Base-by-base conservation (phyloP, 2,329 filamentous ascomycete genomes). In the Incumbomyces lentus region DNA sequence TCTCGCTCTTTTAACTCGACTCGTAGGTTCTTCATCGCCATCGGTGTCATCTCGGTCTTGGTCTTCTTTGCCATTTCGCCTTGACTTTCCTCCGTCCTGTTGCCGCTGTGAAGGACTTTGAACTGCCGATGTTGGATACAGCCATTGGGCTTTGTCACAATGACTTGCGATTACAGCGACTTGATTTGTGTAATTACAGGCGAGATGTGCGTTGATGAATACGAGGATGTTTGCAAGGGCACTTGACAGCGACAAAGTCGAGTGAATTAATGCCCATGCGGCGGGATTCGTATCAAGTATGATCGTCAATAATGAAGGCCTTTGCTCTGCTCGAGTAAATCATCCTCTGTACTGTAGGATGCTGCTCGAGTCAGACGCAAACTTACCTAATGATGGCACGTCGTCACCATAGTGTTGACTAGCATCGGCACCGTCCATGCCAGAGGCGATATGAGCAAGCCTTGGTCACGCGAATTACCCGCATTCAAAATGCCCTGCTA, bases 211-310 rank as follows among this genome's bases (percentile, higher is more conserved):
- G 65, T 98, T 96, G 68, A 95, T 82, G 68, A 95, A 96, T 70
- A 98, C 83, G 59, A 96, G 82, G 53, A 96, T 77, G 67, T 90
- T 84, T 51, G 90, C 86, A 50, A 98, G 73, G 51, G 87, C 87
- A 59, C 84, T 82, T 41, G 85, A 85, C 50, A 98, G 77, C 22
- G 90, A 80, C 6, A 96, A 79, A 29, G 77, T 78, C 47, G 79
- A 68, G 50, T 81, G 73, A 37, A 96, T 77, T 50, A 86, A 74
- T 6, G 86, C 81, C 92, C 92, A 95, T 58, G 92, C 89, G 58
- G 89, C 84, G 2, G 92, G 92, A 63, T 98, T 98, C 19, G 90
- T 95, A 70, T 98, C 92, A 69, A 98, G 77, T 60, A 98, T 75
- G 59, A 98, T 82, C 56, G 87, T 84, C 44, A 95, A 79, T 31